These are phyloP conservation scores for Colletotrichum somersetense DNA, from an alignment of 2,329 filamentous ascomycete genomes.

Conservation along the genomic window DNA sequence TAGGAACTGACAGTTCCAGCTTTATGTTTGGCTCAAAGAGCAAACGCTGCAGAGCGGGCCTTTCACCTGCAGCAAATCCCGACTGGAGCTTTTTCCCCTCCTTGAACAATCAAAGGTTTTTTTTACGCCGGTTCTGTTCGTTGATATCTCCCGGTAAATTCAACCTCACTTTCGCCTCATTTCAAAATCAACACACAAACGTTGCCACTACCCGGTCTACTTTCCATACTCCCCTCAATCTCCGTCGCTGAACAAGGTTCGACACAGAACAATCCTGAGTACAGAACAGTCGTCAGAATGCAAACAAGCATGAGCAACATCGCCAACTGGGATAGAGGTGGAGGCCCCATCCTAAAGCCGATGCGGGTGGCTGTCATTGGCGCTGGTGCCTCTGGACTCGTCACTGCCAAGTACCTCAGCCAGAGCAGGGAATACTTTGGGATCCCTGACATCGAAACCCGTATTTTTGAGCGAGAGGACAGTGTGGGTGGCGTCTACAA, in stretches of 20 bases:
- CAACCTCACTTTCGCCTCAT: background rate
- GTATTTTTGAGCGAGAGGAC: constrained; percentile 59
- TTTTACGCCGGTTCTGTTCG: background rate
- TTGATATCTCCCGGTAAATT: background rate
- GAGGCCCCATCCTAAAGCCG: constrained; percentile 1
- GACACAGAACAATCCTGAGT: no score
- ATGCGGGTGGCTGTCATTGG: constrained; percentile 59
- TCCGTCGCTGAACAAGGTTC: no score
- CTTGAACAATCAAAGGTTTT: background rate
- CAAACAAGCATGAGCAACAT: background rate
- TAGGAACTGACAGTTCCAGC: background rate
- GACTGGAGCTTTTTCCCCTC: background rate
- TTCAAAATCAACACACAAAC: no score
- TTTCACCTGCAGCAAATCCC: no score
- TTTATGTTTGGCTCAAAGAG: no score
- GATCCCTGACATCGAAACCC: constrained; percentile 54
- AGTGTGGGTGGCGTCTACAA: constrained; percentile 62
- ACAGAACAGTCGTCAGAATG: background rate
- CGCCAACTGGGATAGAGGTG: background rate
- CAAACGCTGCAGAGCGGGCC: background rate
- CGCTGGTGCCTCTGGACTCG: constrained; percentile 58
- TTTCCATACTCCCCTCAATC: background rate
- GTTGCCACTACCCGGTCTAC: no score
- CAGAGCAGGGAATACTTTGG: constrained; percentile 55
- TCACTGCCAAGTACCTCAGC: constrained; percentile 56